Evolutionary conservation across 2,329 filamentous ascomycete species (phyloP).

Genomic region (Colletotrichum cereale): DNA sequence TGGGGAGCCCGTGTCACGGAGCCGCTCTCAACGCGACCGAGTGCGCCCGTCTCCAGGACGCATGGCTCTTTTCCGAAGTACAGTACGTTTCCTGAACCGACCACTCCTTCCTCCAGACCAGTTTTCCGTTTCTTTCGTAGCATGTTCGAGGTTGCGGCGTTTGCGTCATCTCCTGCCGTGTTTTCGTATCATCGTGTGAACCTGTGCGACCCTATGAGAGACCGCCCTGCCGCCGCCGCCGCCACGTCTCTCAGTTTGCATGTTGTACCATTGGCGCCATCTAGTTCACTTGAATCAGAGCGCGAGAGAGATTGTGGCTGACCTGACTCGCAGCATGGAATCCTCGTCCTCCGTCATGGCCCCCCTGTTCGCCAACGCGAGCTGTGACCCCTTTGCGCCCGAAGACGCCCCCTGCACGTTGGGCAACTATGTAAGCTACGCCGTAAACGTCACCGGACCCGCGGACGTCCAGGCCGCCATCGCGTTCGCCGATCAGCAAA

Average conservation of each 20-base stretch:
- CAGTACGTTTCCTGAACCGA: slow-evolving; percentile 12
- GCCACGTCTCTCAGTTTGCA: too few species aligned
- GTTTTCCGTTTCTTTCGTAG: background rate
- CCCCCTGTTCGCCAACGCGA: slow-evolving; percentile 47
- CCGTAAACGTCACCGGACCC: slow-evolving; percentile 40
- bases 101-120: background rate
- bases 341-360: slow-evolving; percentile 46
- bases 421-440: slow-evolving; percentile 50
- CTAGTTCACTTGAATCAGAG: too few species aligned
- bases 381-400: slow-evolving; percentile 47
- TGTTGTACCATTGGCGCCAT: too few species aligned
- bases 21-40: slow-evolving; percentile 29
- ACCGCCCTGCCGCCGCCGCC: too few species aligned
- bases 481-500: slow-evolving; percentile 53
- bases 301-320: slow-evolving; percentile 44
- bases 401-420: slow-evolving; percentile 52
- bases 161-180: background rate
- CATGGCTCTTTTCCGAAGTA: slow-evolving; percentile 36
- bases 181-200: background rate
- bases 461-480: slow-evolving; percentile 53
- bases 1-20: slow-evolving; percentile 33
- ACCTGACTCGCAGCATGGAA: slow-evolving; percentile 36
- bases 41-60: slow-evolving; percentile 32
- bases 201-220: too few species aligned
- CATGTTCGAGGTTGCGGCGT: background rate